Evolutionary conservation across 1,284 basidiomycete species (phyloP), one percentile per base, ranked within the genome.

Genomic region (Ceratobasidium sp.): DNA sequence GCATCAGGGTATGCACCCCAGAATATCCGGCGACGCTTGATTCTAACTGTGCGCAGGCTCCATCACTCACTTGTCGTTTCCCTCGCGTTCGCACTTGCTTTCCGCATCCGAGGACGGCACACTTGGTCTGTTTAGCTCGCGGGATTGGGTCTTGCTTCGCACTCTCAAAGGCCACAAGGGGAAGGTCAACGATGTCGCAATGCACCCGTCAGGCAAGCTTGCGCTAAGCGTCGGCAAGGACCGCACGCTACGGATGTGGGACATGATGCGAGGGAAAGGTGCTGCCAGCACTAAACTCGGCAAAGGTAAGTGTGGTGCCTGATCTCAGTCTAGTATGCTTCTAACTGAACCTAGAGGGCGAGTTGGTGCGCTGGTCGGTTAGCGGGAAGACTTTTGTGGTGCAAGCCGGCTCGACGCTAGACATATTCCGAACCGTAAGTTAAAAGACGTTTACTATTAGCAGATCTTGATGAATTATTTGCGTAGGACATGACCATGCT

Each of bases 231-330:
- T 98, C 0, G 97, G 97, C 13, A 92, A 92, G 81, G 97, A 99
- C 82, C 87, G 90, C 78, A 95, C 94, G 8, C 83, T 99, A 77
- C 89, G 96, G 67, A 97, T 99, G 96, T 99, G 97, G 97, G 97
- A 99, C 86, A 86, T 99, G 61, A 98, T 98, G 94, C 88, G 96
- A 62, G 97, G 96, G 0, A 93, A 93, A 82, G 95, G 95, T 1
- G 91, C 91, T 15, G 95, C 95, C 3, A 96, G 95, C 81, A 93
- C 92, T 46, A 95, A 96, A 81, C 84, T 98, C 4, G 94, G 94
- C 19, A 92, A 92, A 85, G 95, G 95, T 94, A 78, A 71, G 86
- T 82, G 25, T 74, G 8, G 11, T 52, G 51, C 17, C 71, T 56
- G 6, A 6, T 19, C 62, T 22, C 8, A 43, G n/a, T 54, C 34